Evolutionary conservation across 352 stramenopile species (phyloP).

Genomic region (Pythium rishiriense): DNA sequence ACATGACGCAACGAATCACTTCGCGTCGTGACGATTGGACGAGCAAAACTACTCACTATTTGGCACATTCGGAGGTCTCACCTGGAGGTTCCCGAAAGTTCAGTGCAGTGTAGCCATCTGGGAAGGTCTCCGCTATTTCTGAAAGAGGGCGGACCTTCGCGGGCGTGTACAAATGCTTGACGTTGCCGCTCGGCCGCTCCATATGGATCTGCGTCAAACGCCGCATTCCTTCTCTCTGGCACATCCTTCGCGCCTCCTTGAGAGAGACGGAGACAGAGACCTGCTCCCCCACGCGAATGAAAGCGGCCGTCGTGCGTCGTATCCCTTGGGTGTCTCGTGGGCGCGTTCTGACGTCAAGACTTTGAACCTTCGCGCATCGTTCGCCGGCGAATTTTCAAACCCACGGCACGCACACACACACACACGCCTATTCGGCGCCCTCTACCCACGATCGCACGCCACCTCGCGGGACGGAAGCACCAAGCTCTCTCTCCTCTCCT

Average conservation of each 20-base stretch:
- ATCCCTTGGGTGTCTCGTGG: no score
- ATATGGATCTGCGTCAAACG: neutral
- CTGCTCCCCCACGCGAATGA: neutral
- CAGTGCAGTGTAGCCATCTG: conserved; percentile 4
- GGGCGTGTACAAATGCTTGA: no score
- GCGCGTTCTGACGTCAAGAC: neutral
- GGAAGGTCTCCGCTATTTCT: neutral
- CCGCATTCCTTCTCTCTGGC: neutral
- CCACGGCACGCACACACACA: neutral
- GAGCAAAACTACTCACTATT: neutral
- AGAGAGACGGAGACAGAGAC: neutral
- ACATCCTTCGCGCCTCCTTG: neutral
- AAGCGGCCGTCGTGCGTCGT: neutral
- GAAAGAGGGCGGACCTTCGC: neutral
- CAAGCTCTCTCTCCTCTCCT: neutral
- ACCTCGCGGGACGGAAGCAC: neutral
- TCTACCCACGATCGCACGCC: neutral
- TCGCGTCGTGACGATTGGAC: neutral
- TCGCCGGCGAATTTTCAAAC: neutral
- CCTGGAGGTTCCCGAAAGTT: neutral
- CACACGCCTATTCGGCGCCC: no score
- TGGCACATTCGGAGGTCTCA: neutral
- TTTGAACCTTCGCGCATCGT: conserved; percentile 9
- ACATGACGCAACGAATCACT: no score
- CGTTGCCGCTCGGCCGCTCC: neutral